phyloP scores from a whole-genome alignment of 345 rosid genomes.

The Jatropha curcas region DNA sequence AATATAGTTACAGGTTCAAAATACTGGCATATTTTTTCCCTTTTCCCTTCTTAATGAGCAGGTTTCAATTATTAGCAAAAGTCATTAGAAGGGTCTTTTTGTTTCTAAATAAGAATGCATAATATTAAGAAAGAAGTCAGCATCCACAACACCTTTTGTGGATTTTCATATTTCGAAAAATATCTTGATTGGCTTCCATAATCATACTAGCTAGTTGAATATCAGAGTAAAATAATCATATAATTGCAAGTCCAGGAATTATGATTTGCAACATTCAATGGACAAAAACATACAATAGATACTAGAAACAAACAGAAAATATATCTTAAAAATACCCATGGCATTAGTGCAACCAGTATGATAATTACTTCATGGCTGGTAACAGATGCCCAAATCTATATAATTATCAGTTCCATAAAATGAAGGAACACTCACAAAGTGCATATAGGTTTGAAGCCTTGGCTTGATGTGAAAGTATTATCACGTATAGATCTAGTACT shows the following conservation, averaged over 20 bases:
- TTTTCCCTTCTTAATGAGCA: neutral
- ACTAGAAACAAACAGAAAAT: neutral
- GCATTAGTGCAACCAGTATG: neutral
- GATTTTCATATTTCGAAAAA: neutral
- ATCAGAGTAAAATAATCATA: neutral
- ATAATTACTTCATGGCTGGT: neutral
- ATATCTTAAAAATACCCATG: neutral
- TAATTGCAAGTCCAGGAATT: neutral
- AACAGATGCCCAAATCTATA: neutral
- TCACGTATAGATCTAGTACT: neutral
- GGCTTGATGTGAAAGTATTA: neutral
- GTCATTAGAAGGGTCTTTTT: neutral
- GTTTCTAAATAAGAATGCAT: neutral
- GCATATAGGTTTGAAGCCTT: neutral
- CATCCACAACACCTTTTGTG: neutral
- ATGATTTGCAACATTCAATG: neutral
- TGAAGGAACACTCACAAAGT: neutral
- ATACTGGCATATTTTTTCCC: neutral
- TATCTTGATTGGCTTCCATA: neutral
- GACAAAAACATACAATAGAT: neutral
- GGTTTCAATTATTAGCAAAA: neutral
- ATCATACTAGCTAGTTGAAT: neutral
- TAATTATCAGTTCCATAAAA: neutral
- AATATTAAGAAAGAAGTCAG: slow-evolving; percentile 1
- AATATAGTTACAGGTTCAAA: neutral